These are phyloP conservation scores for Eimeria zaria DNA, from an alignment of 169 alveolate species.

Conservation along the genomic window DNA sequence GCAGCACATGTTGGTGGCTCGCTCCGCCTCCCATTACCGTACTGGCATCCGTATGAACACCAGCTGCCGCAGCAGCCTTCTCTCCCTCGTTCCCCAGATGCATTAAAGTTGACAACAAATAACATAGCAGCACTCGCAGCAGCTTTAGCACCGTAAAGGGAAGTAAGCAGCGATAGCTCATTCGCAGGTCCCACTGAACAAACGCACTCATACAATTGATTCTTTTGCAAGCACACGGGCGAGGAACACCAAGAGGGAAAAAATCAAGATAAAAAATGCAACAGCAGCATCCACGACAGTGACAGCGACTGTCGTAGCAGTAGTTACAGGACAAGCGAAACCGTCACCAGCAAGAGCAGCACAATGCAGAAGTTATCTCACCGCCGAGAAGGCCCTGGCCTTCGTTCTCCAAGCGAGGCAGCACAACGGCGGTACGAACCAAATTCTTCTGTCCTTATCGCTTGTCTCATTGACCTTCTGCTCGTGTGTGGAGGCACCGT, in stretches of 20 bases:
- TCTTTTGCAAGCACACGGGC: background rate
- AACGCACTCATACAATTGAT: background rate
- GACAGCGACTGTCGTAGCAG: background rate
- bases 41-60: background rate
- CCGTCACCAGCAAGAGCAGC: background rate
- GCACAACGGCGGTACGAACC: conserved; percentile 67
- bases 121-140: conserved; percentile 64
- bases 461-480: background rate
- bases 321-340: background rate
- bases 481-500: background rate
- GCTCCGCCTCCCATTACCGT: conserved; percentile 10
- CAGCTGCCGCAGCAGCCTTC: background rate
- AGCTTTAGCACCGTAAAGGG: conserved; percentile 64
- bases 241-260: background rate
- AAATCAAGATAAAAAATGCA: background rate
- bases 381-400: conserved; percentile 48
- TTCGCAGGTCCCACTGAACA: conserved; percentile 72
- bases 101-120: conserved; percentile 40
- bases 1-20: conserved; percentile 30
- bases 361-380: background rate
- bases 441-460: background rate
- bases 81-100: conserved; percentile 4
- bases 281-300: background rate
- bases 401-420: conserved; percentile 61
- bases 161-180: conserved; percentile 62